Base-by-base conservation (phyloP, 1,284 basidiomycete species). In the Trichosporon sp. region DNA sequence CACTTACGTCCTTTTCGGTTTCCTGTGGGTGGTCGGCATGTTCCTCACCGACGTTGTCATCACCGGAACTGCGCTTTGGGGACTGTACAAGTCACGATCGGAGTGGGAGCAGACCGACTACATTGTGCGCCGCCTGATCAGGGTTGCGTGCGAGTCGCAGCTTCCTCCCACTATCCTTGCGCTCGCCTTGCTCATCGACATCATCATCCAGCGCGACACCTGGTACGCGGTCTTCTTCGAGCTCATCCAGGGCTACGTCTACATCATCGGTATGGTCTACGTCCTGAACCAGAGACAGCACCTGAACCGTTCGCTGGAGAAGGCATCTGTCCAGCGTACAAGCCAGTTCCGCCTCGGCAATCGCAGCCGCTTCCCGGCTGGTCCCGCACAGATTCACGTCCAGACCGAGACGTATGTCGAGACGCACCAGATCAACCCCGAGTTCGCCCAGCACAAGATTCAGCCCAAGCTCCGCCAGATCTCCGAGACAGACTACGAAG, bases 371-470 rank as follows among this genome's bases (percentile, higher is more conserved):
- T 29, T 56, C 46, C 34, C 49, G 16, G 49, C 56, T 14, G 66
- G 66, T 19, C 63, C 63, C 0, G 72, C 69, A 2, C 70, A 69
- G 13, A 68, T 73, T 44, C 68, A 73, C 56, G 68, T 73, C 44
- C 68, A 70, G 56, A 70, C 70, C n/a, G 70, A 73, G 56, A 71
- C 70, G 19, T 70, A 73, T 36, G 61, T 68, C 65, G 70, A 73
- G 65, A 37, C 59, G 31, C 66, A 67, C 58, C 59, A 62, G 37
- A 67, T 67, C 61, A 62, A 63, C 62, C 59, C 65, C 5, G 62
- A 62, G 9, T 66, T 66, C 16, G 56, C 62, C 27, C 37, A 57
- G 40, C 57, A 59, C 34, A 63, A 61, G 56, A 61, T 66, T n/a
- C 49, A 56, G 57, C 66, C 66, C 66, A 67, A 67, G 61, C 63